phyloP scores from a whole-genome alignment of 163 green algal genomes.

The Chlorella variabilis region DNA sequence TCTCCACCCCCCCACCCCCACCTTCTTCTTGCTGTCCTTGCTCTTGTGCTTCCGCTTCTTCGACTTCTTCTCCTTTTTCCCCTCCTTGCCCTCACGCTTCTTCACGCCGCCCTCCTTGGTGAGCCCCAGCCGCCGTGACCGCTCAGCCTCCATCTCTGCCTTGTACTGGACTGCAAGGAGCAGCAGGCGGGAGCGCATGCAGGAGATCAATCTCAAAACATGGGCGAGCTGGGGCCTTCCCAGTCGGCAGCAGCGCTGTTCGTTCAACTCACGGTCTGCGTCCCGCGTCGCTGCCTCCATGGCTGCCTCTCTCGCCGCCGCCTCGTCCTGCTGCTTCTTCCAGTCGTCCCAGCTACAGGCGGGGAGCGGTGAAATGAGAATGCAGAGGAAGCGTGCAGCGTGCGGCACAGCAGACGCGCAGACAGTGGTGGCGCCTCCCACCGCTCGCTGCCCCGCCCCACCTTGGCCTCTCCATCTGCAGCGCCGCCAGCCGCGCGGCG shows the following conservation, averaged over 20 bases:
- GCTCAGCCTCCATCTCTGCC: slow-evolving; percentile 36
- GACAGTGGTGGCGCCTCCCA: too few relatives aligned
- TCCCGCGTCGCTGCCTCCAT: slow-evolving; percentile 26
- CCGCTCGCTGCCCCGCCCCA: too few relatives aligned
- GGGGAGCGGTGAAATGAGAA: too few relatives aligned
- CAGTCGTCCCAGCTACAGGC: slow-evolving; percentile 43
- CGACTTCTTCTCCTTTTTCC: slow-evolving; percentile 53
- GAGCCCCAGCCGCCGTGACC: slow-evolving; percentile 39
- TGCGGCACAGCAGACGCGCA: too few relatives aligned
- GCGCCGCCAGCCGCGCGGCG: slow-evolving; percentile 48
- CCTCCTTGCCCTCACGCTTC: slow-evolving; percentile 20
- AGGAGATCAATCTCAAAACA: too few relatives aligned
- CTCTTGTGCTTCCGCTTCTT: slow-evolving; percentile 51
- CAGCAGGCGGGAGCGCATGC: neutral
- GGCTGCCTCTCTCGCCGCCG: slow-evolving; percentile 18
- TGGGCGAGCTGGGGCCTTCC: too few relatives aligned
- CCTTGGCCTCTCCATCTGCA: slow-evolving; percentile 48
- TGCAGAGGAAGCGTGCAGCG: neutral
- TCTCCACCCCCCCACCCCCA: neutral
- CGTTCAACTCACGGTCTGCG: slow-evolving; percentile 23
- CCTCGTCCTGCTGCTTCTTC: slow-evolving; percentile 48
- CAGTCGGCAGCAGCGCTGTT: too few relatives aligned
- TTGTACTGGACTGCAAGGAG: slow-evolving; percentile 46
- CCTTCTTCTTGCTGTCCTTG: slow-evolving; percentile 55
- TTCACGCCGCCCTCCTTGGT: slow-evolving; percentile 29